These are phyloP conservation scores for Penicillium sclerotigenum DNA, from an alignment of 2,329 filamentous ascomycete species.

Conservation along the genomic window DNA sequence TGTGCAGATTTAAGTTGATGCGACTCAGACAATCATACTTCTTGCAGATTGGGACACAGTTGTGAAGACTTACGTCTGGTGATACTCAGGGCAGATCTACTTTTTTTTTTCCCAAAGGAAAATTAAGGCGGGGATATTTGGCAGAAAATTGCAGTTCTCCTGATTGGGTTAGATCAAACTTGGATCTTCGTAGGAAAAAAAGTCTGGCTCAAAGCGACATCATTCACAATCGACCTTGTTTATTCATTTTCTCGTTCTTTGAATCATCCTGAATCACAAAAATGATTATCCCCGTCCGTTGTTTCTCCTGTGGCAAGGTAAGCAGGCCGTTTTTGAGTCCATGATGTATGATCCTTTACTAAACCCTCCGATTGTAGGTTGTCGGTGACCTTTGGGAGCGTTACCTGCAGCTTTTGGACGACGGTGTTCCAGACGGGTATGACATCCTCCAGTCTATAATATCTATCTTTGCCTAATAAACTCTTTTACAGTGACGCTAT, in stretches of 20 bases:
- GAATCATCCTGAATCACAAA: background rate
- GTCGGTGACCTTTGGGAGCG: constrained; percentile 96
- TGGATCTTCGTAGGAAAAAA: constrained; percentile 6
- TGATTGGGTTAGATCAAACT: constrained; percentile 7
- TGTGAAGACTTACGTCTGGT: constrained; percentile 1
- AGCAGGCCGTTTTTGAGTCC: constrained; percentile 14
- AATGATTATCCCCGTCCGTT: constrained; percentile 99
- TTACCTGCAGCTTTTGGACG: constrained; percentile 84
- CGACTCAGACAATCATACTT: constrained; percentile 4
- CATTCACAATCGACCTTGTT: constrained; percentile 8
- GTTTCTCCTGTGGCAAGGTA: constrained; percentile 99
- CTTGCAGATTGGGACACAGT: background rate
- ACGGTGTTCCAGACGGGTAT: constrained; percentile 71
- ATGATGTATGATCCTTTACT: constrained; percentile 7
- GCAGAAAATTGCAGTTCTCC: constrained; percentile 17
- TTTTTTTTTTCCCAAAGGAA: constrained; percentile 23
- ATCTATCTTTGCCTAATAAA: constrained; percentile 10
- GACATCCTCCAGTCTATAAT: constrained; percentile 2
- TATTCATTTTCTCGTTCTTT: background rate
- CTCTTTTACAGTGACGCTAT: constrained; percentile 72
- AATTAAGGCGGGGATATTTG: constrained; percentile 12
- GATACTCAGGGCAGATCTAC: constrained; percentile 9
- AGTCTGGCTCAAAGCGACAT: constrained; percentile 9
- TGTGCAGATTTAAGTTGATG: background rate
- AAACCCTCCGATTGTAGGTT: constrained; percentile 59